These are phyloP conservation scores for Dalbergia cultrata DNA, from an alignment of 306 rosid species.

Conservation along the genomic window DNA sequence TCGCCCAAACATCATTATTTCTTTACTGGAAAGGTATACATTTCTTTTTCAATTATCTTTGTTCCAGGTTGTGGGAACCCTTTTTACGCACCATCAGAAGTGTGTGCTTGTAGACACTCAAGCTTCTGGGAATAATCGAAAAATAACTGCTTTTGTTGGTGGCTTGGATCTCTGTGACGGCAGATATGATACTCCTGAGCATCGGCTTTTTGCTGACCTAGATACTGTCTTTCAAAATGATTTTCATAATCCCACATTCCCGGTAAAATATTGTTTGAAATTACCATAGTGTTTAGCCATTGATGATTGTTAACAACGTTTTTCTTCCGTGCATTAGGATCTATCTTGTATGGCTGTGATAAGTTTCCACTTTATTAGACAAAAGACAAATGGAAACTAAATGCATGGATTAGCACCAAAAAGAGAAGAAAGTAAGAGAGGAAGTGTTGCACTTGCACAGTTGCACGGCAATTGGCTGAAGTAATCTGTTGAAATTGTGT, in stretches of 20 bases:
- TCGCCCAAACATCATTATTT: background rate
- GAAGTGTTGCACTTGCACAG: background rate
- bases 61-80: conserved; percentile 81
- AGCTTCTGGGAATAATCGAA: conserved; percentile 68
- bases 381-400: background rate
- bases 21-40: background rate
- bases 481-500: conserved; percentile 34
- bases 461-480: background rate
- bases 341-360: background rate
- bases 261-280: conserved; percentile 52
- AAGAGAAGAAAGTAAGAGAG: background rate
- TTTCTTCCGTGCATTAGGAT: background rate
- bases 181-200: conserved; percentile 84
- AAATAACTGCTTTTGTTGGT: conserved; percentile 76
- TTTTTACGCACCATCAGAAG: conserved; percentile 82
- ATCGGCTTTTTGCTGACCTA: conserved; percentile 63
- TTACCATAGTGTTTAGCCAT: background rate
- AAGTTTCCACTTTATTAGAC: background rate
- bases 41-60: conserved; percentile 37
- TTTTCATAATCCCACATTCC: conserved; percentile 70
- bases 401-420: background rate
- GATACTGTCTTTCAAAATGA: conserved; percentile 67
- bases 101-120: conserved; percentile 74
- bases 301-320: background rate
- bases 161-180: conserved; percentile 86